A percentile compares a stretch with the other conserved stretches of the same genome.
Evolutionary conservation across 2,329 filamentous ascomycete species (phyloP).

Genomic region (Aspergillus uvarum): DNA sequence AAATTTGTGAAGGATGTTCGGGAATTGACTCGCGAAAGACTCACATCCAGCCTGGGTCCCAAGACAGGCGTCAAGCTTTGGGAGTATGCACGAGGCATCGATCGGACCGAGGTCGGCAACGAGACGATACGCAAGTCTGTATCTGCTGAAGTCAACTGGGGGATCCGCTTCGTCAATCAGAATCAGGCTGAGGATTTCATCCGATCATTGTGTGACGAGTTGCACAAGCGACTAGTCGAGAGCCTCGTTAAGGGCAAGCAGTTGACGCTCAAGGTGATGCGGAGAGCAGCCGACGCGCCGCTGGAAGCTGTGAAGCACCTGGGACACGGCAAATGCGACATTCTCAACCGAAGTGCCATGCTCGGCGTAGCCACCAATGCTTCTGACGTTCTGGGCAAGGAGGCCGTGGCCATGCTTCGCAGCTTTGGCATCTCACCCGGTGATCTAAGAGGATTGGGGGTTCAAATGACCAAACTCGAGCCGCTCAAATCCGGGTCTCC

Average conservation of each 20-base stretch:
- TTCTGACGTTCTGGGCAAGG: slow-evolving; percentile 68
- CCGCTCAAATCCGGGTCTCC: slow-evolving; percentile 61
- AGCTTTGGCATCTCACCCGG: slow-evolving; percentile 83
- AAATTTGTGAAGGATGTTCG: slow-evolving; percentile 81
- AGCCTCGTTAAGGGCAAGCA: slow-evolving; percentile 85
- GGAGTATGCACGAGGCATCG: slow-evolving; percentile 87
- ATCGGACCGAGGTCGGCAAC: slow-evolving; percentile 80
- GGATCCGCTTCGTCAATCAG: slow-evolving; percentile 89
- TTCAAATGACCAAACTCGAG: slow-evolving; percentile 92
- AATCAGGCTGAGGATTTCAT: slow-evolving; percentile 93
- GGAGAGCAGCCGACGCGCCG: slow-evolving; percentile 78
- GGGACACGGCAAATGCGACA: slow-evolving; percentile 92
- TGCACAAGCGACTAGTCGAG: slow-evolving; percentile 75
- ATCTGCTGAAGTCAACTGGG: slow-evolving; percentile 97
- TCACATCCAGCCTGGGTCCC: slow-evolving; percentile 73
- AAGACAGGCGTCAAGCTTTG: slow-evolving; percentile 91
- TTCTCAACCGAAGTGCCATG: slow-evolving; percentile 80
- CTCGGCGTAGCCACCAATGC: slow-evolving; percentile 84
- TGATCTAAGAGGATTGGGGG: slow-evolving; percentile 85
- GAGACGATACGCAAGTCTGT: slow-evolving; percentile 87
- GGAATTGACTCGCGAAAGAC: slow-evolving; percentile 70
- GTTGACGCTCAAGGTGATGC: slow-evolving; percentile 93
- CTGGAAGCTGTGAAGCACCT: slow-evolving; percentile 90
- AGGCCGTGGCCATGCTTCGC: slow-evolving; percentile 80
- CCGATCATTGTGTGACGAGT: slow-evolving; percentile 76